Evolutionary conservation across 371 early-diverging fungal species (phyloP), one percentile per base, ranked within the genome.

Genomic region (Entomophthora muscae): DNA sequence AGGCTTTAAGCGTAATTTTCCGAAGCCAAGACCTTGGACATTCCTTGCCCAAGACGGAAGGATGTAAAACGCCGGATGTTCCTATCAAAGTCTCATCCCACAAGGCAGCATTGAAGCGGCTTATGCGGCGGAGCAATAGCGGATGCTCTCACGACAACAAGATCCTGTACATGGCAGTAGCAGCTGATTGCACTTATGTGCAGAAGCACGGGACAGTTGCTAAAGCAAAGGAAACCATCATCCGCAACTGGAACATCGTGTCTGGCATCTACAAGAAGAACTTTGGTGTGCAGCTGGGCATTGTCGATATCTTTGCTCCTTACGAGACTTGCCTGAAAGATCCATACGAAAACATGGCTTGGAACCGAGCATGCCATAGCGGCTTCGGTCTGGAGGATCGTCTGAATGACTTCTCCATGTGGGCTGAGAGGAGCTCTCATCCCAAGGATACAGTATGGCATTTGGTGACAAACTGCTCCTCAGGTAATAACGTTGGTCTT

Each of bases 401-500:
- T 13, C 71, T 97, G 24, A 85, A 81, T 66, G 95, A 93, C 67
- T 97, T 97, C 70, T 85, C 88, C 58, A 52, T 70, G 21, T 97
- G 98, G 98, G 76, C 96, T 65, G 91, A 89, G 7, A 72, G 67
- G n/a, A 72, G 68, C 30, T 71, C 67, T 5, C 68, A 73, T 23
- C 91, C 90, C 72, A 79, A 84, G 17, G 85, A 87, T 0, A 93
- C 93, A 7, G 68, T 95, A 33, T 97, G 95, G 95, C 95, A 95
- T 72, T 74, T 95, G 58, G 81, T 96, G 88, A 92, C 94, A 10
- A 77, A 83, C 60, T 93, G 95, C 71, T 73, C 82, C 52, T 76
- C 91, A 2, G 92, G 91, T 52, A 71, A 86, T 1, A 85, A 91
- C 64, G 91, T 97, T 1, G 96, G 97, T 3, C 77, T 97, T 60